Evolutionary conservation across 352 stramenopile genomes (phyloP), one percentile per base, ranked within the genome.

Genomic region (Blastocystis sp.): DNA sequence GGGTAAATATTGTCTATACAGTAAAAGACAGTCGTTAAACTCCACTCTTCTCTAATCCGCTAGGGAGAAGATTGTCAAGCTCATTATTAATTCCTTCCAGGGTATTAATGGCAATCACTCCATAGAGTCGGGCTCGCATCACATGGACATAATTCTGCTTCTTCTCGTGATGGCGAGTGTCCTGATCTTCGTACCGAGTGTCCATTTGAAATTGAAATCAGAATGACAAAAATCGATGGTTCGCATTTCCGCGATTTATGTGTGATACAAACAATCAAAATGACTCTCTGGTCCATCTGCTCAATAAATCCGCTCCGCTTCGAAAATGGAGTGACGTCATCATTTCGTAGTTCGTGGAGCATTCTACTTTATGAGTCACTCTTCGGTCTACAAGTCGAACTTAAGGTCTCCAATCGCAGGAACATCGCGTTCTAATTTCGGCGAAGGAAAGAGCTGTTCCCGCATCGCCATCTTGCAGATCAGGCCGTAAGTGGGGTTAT

Each of bases 1-100:
- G 77, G n/a, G 59, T 88, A 56, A 43, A 88, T 76, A 61, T 88
- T 88, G 47, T 88, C 77, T 84, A 84, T 18, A 43, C 50, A 18
- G 43, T 84, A 68, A 43, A 20, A 5, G 11, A 15, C 5, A 29
- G 53, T 41, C 9, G 1, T n/a, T 77, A 34, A 20, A 39, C 0
- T 9, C 26, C 1, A 84, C 73, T 55, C 26, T 88, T 88, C 8
- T 88, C 77, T 29, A 88, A 45, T 54, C 70, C 77, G 29, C 47
- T 68, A 7, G 77, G 77, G 5, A 88, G 53, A 20, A 88, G 26
- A 29, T 64, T 77, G 20, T 88, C 77, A 29, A 88, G 15, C 55
- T 88, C 77, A 43, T 45, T 56, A 13, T 43, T 76, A 18, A 88
- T 79, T 63, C 77, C 77, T 43, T 88, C 77, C 5, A 88, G 20